Conservation (phyloP, 2,329 filamentous ascomycete species). For the Colletotrichum destructivum region DNA sequence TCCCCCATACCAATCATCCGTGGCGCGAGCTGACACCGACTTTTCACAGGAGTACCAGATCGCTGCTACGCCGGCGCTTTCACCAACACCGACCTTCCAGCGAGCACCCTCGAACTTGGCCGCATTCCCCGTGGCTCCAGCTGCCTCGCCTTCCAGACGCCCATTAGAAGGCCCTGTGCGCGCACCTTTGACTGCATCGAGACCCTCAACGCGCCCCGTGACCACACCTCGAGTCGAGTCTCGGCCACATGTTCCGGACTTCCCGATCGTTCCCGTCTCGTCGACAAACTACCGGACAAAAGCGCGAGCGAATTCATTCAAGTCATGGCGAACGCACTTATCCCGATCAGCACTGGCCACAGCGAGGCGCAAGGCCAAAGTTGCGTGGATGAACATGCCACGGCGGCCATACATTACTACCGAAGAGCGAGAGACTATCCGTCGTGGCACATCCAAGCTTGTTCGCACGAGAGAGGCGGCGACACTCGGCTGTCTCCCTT, state of each 20-base stretch:
- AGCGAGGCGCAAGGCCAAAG: conserved; percentile 6
- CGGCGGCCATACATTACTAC: conserved; percentile 47
- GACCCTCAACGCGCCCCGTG: neutral
- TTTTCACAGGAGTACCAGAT: conserved; percentile 3
- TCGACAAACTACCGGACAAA: conserved; percentile 39
- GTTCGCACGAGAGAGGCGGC: conserved; percentile 30
- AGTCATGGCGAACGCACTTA: conserved; percentile 35
- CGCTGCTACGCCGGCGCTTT: neutral
- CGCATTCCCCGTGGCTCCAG: neutral
- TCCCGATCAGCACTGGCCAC: neutral
- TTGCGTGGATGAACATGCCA: conserved; percentile 37
- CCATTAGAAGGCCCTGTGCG: neutral
- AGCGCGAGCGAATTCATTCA: conserved; percentile 44
- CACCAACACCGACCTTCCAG: neutral
- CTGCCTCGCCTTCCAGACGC: neutral
- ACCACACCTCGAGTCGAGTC: neutral
- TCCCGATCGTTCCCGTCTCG: conserved; percentile 6
- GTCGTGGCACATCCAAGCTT: conserved; percentile 41
- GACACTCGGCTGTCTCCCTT: conserved; percentile 39
- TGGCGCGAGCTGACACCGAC: conserved; percentile 6
- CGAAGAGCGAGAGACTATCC: conserved; percentile 41
- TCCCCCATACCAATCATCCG: neutral
- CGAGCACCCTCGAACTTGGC: neutral
- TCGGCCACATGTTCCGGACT: neutral
- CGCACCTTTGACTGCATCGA: neutral